Percentiles rank a stretch among this genome's conserved stretches.
Conservation (phyloP, 2,329 filamentous ascomycete genomes). For the Dryadomyces quercivorus region DNA sequence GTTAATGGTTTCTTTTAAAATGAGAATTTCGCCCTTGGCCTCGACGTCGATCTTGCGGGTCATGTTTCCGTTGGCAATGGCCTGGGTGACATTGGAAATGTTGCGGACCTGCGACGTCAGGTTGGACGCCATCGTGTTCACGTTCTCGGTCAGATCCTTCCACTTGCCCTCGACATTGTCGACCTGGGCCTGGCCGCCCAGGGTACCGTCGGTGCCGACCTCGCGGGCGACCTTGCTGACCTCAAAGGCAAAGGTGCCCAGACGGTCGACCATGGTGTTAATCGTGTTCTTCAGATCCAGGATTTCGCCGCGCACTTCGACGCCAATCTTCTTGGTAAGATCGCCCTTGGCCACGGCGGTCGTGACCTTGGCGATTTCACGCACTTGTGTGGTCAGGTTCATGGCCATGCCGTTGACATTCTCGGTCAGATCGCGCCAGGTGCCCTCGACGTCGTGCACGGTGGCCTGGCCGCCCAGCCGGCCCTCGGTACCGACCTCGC, state of each 20-base stretch:
- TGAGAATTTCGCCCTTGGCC: slow-evolving; percentile 86
- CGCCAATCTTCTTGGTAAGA: slow-evolving; percentile 88
- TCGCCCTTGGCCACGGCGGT: slow-evolving; percentile 91
- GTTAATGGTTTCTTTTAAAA: slow-evolving; percentile 93
- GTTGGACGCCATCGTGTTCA: slow-evolving; percentile 65
- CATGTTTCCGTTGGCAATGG: slow-evolving; percentile 91
- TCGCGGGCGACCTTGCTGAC: slow-evolving; percentile 92
- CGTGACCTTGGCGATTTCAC: slow-evolving; percentile 93
- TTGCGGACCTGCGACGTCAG: slow-evolving; percentile 68
- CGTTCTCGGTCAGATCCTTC: slow-evolving; percentile 90
- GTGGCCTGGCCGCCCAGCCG: slow-evolving; percentile 89
- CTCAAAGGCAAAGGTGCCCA: slow-evolving; percentile 91
- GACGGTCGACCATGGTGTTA: slow-evolving; percentile 96
- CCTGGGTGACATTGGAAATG: slow-evolving; percentile 88
- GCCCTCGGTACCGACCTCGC: slow-evolving; percentile 93
- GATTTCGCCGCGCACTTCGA: slow-evolving; percentile 89
- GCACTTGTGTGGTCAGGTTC: slow-evolving; percentile 93
- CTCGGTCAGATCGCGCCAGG: slow-evolving; percentile 91
- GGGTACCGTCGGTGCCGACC: slow-evolving; percentile 88
- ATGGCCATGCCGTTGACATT: slow-evolving; percentile 98
- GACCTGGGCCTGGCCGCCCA: slow-evolving; percentile 87
- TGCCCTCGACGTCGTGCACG: slow-evolving; percentile 91
- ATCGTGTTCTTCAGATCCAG: slow-evolving; percentile 93
- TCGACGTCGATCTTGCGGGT: slow-evolving; percentile 92
- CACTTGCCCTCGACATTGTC: slow-evolving; percentile 95